phyloP scores from a whole-genome alignment of 306 rosid genomes.

The Glycine soja region DNA sequence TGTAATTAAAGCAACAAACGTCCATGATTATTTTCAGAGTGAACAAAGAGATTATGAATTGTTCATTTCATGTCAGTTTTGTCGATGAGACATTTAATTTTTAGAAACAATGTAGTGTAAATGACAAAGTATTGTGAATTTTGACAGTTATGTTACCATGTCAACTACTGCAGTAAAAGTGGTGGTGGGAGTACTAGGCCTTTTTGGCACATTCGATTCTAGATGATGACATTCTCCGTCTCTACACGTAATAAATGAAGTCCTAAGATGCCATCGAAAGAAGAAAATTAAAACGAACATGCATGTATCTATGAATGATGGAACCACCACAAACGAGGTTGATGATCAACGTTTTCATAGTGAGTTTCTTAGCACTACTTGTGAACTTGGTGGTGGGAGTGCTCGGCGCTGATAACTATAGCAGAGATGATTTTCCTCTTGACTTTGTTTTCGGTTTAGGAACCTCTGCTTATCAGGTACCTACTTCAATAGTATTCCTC shows the following conservation, averaged over 20 bases:
- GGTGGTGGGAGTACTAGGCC: too few relatives aligned
- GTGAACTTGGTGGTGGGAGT: constrained; percentile 29
- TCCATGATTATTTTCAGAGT: too few relatives aligned
- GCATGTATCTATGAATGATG: neutral
- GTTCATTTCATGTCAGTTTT: too few relatives aligned
- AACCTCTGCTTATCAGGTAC: constrained; percentile 81
- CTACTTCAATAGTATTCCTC: neutral
- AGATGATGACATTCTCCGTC: neutral
- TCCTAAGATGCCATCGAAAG: neutral
- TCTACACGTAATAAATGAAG: neutral
- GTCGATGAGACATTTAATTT: too few relatives aligned
- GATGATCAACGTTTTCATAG: neutral
- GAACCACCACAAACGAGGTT: neutral
- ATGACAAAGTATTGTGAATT: too few relatives aligned
- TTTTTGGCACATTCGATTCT: too few relatives aligned
- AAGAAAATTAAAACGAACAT: neutral
- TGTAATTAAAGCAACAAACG: too few relatives aligned
- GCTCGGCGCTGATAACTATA: constrained; percentile 29
- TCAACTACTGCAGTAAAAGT: too few relatives aligned
- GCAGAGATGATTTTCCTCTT: constrained; percentile 68
- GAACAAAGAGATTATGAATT: too few relatives aligned
- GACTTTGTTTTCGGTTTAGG: constrained; percentile 73
- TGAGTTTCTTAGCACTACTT: neutral
- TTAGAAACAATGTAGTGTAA: too few relatives aligned
- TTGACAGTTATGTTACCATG: too few relatives aligned